These are phyloP conservation scores for Penicillium cinerascens DNA, from an alignment of 495 filamentous ascomycete genomes.

Conservation along the genomic window DNA sequence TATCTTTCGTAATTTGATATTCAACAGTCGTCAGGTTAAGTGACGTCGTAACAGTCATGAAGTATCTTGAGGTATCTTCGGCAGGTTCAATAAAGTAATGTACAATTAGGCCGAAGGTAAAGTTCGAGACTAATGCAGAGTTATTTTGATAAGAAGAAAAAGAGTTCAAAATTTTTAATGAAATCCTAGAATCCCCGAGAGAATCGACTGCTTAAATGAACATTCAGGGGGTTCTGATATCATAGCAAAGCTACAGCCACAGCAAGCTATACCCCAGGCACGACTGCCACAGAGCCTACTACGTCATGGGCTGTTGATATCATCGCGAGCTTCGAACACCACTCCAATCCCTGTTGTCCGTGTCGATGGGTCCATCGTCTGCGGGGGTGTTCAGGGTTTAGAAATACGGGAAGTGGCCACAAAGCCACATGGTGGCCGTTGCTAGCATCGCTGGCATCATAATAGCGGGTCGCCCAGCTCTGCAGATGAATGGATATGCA, in stretches of 20 bases:
- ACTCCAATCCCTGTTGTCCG: constrained; percentile 8
- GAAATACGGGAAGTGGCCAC: constrained; percentile 3
- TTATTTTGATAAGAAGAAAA: not conserved
- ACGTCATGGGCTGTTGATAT: constrained; percentile 27
- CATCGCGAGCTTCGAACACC: constrained; percentile 6
- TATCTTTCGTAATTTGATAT: not conserved
- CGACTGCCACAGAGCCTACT: constrained; percentile 6
- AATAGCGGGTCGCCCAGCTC: constrained; percentile 13
- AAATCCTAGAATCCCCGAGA: not conserved
- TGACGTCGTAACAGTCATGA: constrained; percentile 8
- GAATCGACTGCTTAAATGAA: constrained; percentile 1
- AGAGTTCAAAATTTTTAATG: constrained; percentile 2
- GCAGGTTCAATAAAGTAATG: not conserved
- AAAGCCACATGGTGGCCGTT: constrained; percentile 11
- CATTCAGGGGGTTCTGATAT: constrained; percentile 16
- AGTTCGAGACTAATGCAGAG: constrained; percentile 7
- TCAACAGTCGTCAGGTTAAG: not conserved
- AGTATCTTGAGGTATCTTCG: not conserved
- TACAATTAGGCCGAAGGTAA: constrained; percentile 5
- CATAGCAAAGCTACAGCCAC: constrained; percentile 1
- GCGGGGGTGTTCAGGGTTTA: constrained; percentile 16
- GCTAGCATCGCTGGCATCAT: constrained; percentile 15
- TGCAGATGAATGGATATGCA: constrained; percentile 5
- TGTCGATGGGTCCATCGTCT: constrained; percentile 13
- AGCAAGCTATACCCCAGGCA: constrained; percentile 5